Evolutionary conservation across 441 rosid species (phyloP).

Genomic region (Melastoma candidum): DNA sequence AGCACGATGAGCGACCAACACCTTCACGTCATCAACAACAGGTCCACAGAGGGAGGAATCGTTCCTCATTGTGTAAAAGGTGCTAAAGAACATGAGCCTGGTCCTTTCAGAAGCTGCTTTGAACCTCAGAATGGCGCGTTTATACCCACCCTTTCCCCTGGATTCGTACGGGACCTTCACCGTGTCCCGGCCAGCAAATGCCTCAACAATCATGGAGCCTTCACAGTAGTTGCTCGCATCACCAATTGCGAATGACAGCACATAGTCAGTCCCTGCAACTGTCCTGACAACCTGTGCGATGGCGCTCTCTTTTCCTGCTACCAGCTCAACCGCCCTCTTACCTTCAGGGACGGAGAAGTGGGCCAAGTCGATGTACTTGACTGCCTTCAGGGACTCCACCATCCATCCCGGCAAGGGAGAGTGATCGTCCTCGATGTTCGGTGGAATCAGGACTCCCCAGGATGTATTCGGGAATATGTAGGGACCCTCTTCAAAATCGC

Average conservation of each 20-base stretch:
- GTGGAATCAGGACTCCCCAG: constrained; percentile 75
- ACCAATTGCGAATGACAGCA: constrained; percentile 41
- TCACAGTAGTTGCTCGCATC: constrained; percentile 49
- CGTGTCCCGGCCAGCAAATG: constrained; percentile 43
- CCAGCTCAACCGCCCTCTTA: constrained; percentile 44
- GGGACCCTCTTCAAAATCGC: constrained; percentile 80
- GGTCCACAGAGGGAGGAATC: too few species aligned
- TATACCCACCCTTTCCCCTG: not conserved
- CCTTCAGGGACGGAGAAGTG: constrained; percentile 53
- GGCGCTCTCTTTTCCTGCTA: constrained; percentile 62
- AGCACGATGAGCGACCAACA: too few species aligned
- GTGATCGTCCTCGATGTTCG: constrained; percentile 79
- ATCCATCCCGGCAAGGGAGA: constrained; percentile 86
- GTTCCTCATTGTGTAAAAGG: constrained; percentile 23
- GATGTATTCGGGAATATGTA: constrained; percentile 62
- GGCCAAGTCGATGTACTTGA: constrained; percentile 61
- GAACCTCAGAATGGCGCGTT: constrained; percentile 17
- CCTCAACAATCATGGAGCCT: constrained; percentile 44
- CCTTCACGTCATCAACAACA: too few species aligned
- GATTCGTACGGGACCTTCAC: constrained; percentile 43
- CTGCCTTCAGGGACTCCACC: constrained; percentile 85
- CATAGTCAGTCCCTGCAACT: constrained; percentile 32
- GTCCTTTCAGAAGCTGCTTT: constrained; percentile 33
- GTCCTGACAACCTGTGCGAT: constrained; percentile 48
- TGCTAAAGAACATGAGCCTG: constrained; percentile 47